Conservation (phyloP, 148 eudicot genomes). For the Vaccinium myrtillus region DNA sequence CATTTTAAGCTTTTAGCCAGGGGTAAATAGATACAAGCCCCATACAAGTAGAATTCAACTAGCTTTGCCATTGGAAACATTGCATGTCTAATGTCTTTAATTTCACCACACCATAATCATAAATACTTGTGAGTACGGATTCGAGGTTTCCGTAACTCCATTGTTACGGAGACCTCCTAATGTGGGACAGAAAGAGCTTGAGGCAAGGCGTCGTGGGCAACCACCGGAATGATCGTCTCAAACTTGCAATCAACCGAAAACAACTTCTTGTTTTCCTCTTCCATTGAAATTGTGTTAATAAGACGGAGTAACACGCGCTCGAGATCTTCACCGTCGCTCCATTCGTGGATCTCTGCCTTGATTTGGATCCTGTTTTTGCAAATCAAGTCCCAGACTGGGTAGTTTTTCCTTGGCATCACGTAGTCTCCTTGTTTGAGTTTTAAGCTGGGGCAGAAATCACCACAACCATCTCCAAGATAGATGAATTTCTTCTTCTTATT, state of each 20-base stretch:
- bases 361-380: conserved; percentile 37
- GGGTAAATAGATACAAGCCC: too few species aligned
- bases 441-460: conserved; percentile 80
- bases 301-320: conserved; percentile 45
- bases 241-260: conserved; percentile 52
- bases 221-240: conserved; percentile 23
- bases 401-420: conserved; percentile 77
- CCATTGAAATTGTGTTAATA: conserved; percentile 25
- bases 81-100: background rate
- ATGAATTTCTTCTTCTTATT: conserved; percentile 43
- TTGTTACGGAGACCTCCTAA: background rate
- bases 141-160: background rate
- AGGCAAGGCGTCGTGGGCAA: conserved; percentile 46
- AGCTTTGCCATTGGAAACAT: too few species aligned
- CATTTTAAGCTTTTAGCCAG: background rate
- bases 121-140: background rate
- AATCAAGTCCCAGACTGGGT: conserved; percentile 75
- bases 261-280: conserved; percentile 18
- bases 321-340: conserved; percentile 70
- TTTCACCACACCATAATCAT: background rate
- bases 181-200: conserved; percentile 48
- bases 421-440: conserved; percentile 53
- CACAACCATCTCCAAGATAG: conserved; percentile 68
- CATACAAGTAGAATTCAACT: background rate
- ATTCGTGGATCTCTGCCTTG: conserved; percentile 57